Evolutionary conservation across 768 basidiomycete species (phyloP).

Genomic region (Candolleomyces efflorescens): DNA sequence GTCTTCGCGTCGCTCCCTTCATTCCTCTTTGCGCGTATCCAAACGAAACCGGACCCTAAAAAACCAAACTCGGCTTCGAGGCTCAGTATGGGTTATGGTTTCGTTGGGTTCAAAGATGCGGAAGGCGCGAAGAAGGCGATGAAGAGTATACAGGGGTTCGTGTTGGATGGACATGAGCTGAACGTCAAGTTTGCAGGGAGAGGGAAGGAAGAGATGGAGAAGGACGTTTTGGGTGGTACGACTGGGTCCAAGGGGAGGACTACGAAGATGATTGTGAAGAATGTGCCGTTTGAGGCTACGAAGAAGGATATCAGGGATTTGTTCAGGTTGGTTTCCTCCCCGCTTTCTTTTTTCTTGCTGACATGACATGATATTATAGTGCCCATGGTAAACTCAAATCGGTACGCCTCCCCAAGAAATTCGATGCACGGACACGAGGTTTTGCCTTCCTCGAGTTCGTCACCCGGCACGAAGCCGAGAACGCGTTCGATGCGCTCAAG

Average conservation of each 20-base stretch:
- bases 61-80: conserved; percentile 44
- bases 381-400: conserved; percentile 93
- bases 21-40: conserved; percentile 84
- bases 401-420: conserved; percentile 87
- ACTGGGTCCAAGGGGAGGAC: conserved; percentile 57
- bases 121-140: conserved; percentile 73
- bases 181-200: conserved; percentile 85
- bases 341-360: conserved; percentile 1
- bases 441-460: conserved; percentile 97
- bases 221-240: conserved; percentile 19
- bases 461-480: conserved; percentile 84
- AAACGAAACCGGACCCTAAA: conserved; percentile 88
- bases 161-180: conserved; percentile 83
- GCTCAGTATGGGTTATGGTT: conserved; percentile 95
- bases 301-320: conserved; percentile 89
- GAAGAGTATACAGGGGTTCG: conserved; percentile 74
- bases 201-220: conserved; percentile 59
- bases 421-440: conserved; percentile 83
- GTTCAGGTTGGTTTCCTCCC: conserved; percentile 62
- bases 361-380: conserved; percentile 32
- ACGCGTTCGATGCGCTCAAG: conserved; percentile 78
- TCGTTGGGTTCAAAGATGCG: conserved; percentile 80
- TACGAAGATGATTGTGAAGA: conserved; percentile 98
- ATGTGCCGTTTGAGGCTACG: conserved; percentile 94
- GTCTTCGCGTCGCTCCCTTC: conserved; percentile 73